Conservation (phyloP, 1,284 basidiomycete species). For the Tilletia setariae region DNA sequence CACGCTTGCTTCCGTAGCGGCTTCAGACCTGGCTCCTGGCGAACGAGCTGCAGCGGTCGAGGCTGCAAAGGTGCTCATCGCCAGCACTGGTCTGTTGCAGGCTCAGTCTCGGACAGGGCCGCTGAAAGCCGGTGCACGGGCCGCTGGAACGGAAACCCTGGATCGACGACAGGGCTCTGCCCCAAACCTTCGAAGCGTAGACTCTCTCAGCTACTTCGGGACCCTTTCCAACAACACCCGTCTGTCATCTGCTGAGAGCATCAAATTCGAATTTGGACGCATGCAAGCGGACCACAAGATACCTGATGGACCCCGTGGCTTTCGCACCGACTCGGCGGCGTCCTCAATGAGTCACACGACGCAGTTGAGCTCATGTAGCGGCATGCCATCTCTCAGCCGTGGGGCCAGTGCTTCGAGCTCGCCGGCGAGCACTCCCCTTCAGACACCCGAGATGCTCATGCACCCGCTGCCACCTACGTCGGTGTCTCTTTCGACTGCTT, state of each 20-base stretch:
- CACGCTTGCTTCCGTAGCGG: neutral
- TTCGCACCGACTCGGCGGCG: neutral
- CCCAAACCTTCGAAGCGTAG: neutral
- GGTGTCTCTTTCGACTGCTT: neutral
- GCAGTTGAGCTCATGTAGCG: neutral
- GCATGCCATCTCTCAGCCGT: neutral
- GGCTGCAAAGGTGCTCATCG: neutral
- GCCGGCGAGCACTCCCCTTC: neutral
- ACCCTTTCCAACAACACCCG: neutral
- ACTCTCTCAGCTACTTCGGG: neutral
- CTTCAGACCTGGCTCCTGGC: neutral
- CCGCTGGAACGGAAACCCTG: neutral
- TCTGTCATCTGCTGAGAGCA: neutral
- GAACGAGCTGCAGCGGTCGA: neutral
- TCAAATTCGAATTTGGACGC: neutral
- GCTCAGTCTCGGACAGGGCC: neutral
- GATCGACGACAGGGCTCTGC: constrained; percentile 3
- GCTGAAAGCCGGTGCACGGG: neutral
- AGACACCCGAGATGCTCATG: neutral
- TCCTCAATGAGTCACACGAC: neutral
- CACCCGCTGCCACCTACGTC: neutral
- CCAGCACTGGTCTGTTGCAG: neutral
- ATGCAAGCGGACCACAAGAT: neutral
- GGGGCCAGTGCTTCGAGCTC: constrained; percentile 6
- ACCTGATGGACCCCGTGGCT: neutral